Base-by-base conservation (phyloP, 257 asterid genomes). In the Penstemon eatonii region DNA sequence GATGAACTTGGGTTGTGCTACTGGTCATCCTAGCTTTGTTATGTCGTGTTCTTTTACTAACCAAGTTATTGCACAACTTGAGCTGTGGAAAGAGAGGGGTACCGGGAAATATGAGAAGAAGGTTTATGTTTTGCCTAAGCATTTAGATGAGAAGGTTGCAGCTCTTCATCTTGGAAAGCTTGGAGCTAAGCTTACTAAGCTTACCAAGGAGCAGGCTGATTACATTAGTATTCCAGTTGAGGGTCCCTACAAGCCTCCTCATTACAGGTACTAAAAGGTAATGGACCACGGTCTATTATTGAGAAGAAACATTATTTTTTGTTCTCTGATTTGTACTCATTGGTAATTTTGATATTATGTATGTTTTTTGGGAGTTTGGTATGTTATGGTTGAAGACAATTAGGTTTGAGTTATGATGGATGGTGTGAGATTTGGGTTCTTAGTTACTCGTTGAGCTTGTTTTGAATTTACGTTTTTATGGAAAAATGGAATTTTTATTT, bases 31-130 rank as follows among this genome's bases (percentile, higher is more conserved):
- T 7, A 61, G 66, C 66, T 61, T 61, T 15, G 66, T 61, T 0
- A 61, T 61, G 66, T 61, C 66, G 15, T 61, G 66, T 51, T 61
- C 66, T 4, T 61, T 61, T 51, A 61, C 66, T 4, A 61, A 61
- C 66, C 66, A 61, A 42, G 66, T 61, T 13, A 61, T 61, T 42
- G 66, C 66, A 0, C 66, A 61, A 36, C 66, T 61, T 9, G 66
- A 61, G 66, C 51, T 61, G 0, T 61, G 66, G 66, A 61, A 61
- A 8, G 66, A 61, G 66, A 61, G 46, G 66, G n/a, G 18, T 7
- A n/a, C 66, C 3, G 66, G 66, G 38, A 61, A 61, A 46, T 61
- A 61, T 33, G 66, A 61, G 66, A 61, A 49, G 54, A 49, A 49
- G 18, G 54, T 49, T 4, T 49, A 49, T 8, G 54, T 49, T 15